These are phyloP conservation scores for Lathyrus oleraceus DNA, from an alignment of 306 rosid species.

Conservation along the genomic window DNA sequence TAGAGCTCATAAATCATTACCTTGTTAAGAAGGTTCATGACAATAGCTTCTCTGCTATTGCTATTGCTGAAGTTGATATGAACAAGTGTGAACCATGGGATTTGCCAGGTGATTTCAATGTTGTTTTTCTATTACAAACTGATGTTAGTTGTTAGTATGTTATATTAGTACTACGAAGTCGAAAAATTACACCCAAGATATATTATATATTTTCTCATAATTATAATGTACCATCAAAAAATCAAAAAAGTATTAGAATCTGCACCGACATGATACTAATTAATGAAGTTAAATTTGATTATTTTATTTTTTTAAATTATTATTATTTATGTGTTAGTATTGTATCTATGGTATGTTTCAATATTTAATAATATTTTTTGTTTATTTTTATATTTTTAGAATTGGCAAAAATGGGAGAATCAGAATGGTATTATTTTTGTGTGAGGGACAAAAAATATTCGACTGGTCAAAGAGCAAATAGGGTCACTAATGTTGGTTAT, in stretches of 20 bases:
- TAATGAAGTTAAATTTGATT: not conserved
- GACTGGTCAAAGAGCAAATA: constrained; percentile 70
- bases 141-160: not conserved
- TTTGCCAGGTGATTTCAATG: constrained; percentile 61
- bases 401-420: constrained; percentile 79
- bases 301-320: not conserved
- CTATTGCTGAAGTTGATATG: constrained; percentile 72
- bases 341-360: not conserved
- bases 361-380: not conserved
- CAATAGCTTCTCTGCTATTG: constrained; percentile 49
- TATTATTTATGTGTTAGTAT: not conserved
- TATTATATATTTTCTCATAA: not conserved
- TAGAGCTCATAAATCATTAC: constrained; percentile 70
- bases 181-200: not conserved
- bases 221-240: not conserved
- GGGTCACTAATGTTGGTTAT: constrained; percentile 75
- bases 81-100: constrained; percentile 92
- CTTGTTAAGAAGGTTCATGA: constrained; percentile 60
- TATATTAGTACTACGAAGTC: not conserved
- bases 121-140: not conserved
- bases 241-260: not conserved
- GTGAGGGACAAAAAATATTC: constrained; percentile 72
- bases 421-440: constrained; percentile 81
- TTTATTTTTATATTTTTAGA: constrained; percentile 32
- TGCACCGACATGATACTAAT: not conserved